Evolutionary conservation across 2,329 filamentous ascomycete species (phyloP).

Genomic region (Ramichloridium luteum): DNA sequence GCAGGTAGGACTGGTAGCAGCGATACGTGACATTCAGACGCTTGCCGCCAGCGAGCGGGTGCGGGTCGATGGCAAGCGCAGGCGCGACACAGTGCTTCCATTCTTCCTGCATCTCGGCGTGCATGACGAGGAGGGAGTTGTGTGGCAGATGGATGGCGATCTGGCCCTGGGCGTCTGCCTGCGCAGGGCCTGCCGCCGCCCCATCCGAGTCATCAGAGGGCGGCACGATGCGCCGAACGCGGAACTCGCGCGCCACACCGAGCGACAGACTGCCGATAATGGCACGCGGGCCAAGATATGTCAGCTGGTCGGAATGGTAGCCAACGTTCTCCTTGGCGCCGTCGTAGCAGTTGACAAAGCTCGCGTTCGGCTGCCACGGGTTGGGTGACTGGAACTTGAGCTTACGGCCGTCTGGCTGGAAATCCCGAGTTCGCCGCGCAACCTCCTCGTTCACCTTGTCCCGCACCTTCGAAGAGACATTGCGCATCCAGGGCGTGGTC

Average conservation of each 20-base stretch:
- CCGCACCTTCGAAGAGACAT: slow-evolving; percentile 58
- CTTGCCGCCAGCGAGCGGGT: slow-evolving; percentile 66
- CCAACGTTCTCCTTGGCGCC: slow-evolving; percentile 74
- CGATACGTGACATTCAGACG: slow-evolving; percentile 93
- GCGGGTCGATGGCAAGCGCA: slow-evolving; percentile 64
- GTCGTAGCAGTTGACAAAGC: slow-evolving; percentile 89
- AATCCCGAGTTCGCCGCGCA: slow-evolving; percentile 52
- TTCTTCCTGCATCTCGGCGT: slow-evolving; percentile 92
- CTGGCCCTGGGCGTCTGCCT: slow-evolving; percentile 61
- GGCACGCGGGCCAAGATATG: slow-evolving; percentile 78
- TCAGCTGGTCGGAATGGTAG: slow-evolving; percentile 85
- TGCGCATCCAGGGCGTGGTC: slow-evolving; percentile 61
- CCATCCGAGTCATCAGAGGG: slow-evolving; percentile 24
- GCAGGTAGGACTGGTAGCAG: slow-evolving; percentile 64
- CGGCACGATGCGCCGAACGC: slow-evolving; percentile 64
- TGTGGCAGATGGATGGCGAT: slow-evolving; percentile 89
- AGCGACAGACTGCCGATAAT: slow-evolving; percentile 84
- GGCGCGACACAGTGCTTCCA: slow-evolving; percentile 87
- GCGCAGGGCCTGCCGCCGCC: slow-evolving; percentile 18
- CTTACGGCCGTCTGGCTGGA: slow-evolving; percentile 59
- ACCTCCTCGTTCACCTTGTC: slow-evolving; percentile 67
- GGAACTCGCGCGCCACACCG: slow-evolving; percentile 86
- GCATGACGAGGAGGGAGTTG: slow-evolving; percentile 89
- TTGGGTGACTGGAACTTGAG: slow-evolving; percentile 63
- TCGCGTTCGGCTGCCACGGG: slow-evolving; percentile 71